Evolutionary conservation across 306 rosid species (phyloP).

Genomic region (Nissolia schottii): DNA sequence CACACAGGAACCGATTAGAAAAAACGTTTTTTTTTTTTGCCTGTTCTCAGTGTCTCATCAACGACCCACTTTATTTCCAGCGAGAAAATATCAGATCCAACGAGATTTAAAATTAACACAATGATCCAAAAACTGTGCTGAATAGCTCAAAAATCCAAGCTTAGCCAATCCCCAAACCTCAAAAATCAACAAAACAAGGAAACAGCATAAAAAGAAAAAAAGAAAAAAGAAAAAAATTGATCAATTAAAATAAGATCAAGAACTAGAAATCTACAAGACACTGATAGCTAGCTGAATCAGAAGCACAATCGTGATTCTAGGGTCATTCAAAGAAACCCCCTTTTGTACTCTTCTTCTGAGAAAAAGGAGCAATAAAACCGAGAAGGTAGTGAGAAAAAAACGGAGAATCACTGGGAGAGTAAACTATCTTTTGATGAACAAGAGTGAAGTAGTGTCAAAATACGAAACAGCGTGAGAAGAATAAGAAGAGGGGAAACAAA

Average conservation of each 20-base stretch:
- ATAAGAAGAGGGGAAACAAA: too few relatives aligned
- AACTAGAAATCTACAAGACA: constrained; percentile 25
- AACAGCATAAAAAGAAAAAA: neutral
- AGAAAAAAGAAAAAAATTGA: neutral
- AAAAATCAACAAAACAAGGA: neutral
- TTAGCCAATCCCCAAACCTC: neutral
- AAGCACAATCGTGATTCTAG: constrained; percentile 23
- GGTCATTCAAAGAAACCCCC: constrained; percentile 25
- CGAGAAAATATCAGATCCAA: constrained; percentile 62
- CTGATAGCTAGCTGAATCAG: constrained; percentile 20
- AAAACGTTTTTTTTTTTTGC: neutral
- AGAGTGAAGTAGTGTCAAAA: constrained; percentile 15
- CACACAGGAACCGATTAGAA: constrained; percentile 17
- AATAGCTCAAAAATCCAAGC: constrained; percentile 21
- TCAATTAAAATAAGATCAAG: constrained; percentile 21
- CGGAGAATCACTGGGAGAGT: neutral
- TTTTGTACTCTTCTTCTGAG: constrained; percentile 4
- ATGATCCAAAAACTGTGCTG: constrained; percentile 33
- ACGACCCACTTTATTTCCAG: constrained; percentile 23
- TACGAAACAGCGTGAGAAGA: constrained; percentile 9
- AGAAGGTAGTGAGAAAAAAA: constrained; percentile 12
- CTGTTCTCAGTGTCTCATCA: constrained; percentile 23
- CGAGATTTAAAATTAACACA: constrained; percentile 18
- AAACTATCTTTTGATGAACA: constrained; percentile 1
- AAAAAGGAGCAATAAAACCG: neutral